Base-by-base conservation (phyloP, 805 yeast genomes). In the Wilhelminamyces savonicus region DNA sequence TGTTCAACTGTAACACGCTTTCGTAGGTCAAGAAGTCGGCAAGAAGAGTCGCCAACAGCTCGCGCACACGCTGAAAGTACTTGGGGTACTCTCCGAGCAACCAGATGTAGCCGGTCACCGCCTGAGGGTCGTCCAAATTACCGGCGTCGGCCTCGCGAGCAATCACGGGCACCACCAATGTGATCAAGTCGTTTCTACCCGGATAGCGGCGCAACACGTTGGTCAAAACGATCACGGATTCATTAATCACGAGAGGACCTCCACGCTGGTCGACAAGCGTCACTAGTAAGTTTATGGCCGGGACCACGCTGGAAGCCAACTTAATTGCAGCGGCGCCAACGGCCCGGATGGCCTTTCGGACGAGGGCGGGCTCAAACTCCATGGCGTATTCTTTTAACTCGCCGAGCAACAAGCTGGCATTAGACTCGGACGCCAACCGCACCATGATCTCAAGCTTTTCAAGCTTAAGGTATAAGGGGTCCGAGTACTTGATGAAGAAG, bases 401-500 rank as follows among this genome's bases (percentile, higher is more conserved):
- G 13, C 79, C 74, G 39, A 82, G 57, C 24, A 82, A 54, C 37
- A 80, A 52, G 14, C 73, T 52, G 26, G 77, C 68, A 46, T 80
- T 83, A 31, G 59, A 56, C 19, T 73, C 79, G 35, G 72, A 72
- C 4, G 83, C 78, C 32, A 82, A 61, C 48, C 90, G 70, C 1
- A 81, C 75, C 65, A 82, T 62, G 15, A 82, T 78, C 44, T 82
- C 92, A 36, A 83, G 64, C 48, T 83, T 83, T 44, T 82, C 92
- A 37, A 82, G 56, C 48, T 83, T 83, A 36, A 83, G 62, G 48
- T 83, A 83, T 30, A 83, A 56, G 36, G 96, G 84, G 66, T 88
- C 83, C 52, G 78, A 82, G 62, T 74, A 87, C 55, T 87, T 87
- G 50, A 90, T 78, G 66, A 84, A 90, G 48, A 92, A 92, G 6